Evolutionary conservation across 2,329 filamentous ascomycete species (phyloP).

Genomic region (Fusarium pseudocircinatum): DNA sequence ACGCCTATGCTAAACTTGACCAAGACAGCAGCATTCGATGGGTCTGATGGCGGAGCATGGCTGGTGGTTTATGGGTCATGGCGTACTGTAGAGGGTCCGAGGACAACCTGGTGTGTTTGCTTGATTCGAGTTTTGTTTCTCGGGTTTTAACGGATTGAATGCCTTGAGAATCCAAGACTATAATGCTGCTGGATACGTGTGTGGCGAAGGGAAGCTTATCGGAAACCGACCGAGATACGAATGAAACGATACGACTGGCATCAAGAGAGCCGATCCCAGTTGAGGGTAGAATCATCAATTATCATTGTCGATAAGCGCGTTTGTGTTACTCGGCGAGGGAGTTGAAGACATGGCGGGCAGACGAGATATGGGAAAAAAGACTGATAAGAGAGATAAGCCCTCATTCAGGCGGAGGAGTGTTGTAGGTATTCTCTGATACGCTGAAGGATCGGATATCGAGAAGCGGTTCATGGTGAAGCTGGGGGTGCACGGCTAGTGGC

Average conservation of each 20-base stretch:
- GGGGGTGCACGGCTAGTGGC: conserved; percentile 23
- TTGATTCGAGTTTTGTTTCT: conserved; percentile 8
- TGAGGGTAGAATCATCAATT: background rate
- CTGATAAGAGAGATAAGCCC: conserved; percentile 32
- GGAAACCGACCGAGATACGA: conserved; percentile 38
- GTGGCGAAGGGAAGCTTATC: conserved; percentile 28
- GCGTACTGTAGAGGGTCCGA: conserved; percentile 26
- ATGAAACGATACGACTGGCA: conserved; percentile 6
- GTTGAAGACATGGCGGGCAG: conserved; percentile 17
- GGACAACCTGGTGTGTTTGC: background rate
- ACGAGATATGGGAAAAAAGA: conserved; percentile 8
- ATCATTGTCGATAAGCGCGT: conserved; percentile 25
- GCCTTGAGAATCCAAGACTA: background rate
- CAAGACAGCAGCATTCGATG: conserved; percentile 3
- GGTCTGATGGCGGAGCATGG: conserved; percentile 27
- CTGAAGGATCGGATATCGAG: background rate
- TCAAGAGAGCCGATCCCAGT: conserved; percentile 8
- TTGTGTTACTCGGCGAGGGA: conserved; percentile 20
- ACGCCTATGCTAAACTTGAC: background rate
- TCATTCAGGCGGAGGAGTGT: background rate
- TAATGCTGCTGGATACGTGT: conserved; percentile 1
- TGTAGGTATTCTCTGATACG: background rate
- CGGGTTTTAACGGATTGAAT: conserved; percentile 22
- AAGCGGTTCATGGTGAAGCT: conserved; percentile 4
- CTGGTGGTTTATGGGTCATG: conserved; percentile 24